phyloP scores from a whole-genome alignment of 2,329 filamentous ascomycete species.

The Stemphylium beticola region DNA sequence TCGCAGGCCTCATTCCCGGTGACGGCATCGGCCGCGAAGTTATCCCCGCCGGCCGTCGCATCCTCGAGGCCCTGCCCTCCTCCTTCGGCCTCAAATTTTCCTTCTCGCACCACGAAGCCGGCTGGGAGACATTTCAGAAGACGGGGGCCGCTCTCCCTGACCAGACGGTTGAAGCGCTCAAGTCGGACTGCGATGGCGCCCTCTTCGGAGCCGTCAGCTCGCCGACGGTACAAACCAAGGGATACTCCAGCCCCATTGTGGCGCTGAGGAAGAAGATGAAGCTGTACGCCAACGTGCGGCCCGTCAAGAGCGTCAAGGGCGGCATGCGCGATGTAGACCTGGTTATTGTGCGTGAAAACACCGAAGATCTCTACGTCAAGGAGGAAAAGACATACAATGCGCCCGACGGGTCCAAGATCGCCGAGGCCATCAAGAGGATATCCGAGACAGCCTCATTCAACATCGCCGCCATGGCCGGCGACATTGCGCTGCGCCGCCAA shows the following conservation, averaged over 20 bases:
- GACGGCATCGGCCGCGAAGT: slow-evolving; percentile 99
- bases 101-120: slow-evolving; percentile 91
- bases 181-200: slow-evolving; percentile 90
- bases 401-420: slow-evolving; percentile 77
- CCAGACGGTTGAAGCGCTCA: slow-evolving; percentile 85
- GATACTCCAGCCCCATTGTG: slow-evolving; percentile 96
- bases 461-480: slow-evolving; percentile 91
- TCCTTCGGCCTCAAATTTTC: slow-evolving; percentile 92
- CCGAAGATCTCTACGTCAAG: slow-evolving; percentile 97
- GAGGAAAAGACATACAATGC: slow-evolving; percentile 85
- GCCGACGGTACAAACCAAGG: slow-evolving; percentile 85
- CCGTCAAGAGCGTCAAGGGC: slow-evolving; percentile 81
- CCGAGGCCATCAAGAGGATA: slow-evolving; percentile 98
- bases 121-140: slow-evolving; percentile 90
- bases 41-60: slow-evolving; percentile 87
- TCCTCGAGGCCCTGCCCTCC: slow-evolving; percentile 91
- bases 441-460: slow-evolving; percentile 81
- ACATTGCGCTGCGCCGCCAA: slow-evolving; percentile 88
- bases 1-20: slow-evolving; percentile 89
- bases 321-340: slow-evolving; percentile 78
- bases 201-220: slow-evolving; percentile 95
- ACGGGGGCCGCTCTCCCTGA: slow-evolving; percentile 89
- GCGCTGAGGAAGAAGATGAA: slow-evolving; percentile 93
- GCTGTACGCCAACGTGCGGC: slow-evolving; percentile 96
- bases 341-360: slow-evolving; percentile 98